These are phyloP conservation scores for Nakazawaea ishiwadae DNA, from an alignment of 805 yeast genomes.

Conservation along the genomic window DNA sequence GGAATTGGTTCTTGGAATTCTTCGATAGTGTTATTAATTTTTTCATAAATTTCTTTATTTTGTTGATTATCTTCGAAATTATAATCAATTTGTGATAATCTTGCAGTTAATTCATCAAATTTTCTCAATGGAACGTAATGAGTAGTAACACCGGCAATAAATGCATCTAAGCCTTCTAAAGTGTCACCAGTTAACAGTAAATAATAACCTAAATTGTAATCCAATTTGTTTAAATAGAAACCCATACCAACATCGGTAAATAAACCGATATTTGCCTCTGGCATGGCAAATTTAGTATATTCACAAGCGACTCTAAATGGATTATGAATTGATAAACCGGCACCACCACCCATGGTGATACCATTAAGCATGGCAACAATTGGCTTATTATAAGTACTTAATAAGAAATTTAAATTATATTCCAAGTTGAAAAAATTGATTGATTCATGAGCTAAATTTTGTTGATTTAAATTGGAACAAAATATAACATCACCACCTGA, in stretches of 20 bases:
- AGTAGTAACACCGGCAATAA: slow-evolving; percentile 81
- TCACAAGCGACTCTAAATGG: slow-evolving; percentile 95
- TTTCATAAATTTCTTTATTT: slow-evolving; percentile 37
- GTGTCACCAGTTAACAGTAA: slow-evolving; percentile 83
- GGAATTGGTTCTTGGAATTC: slow-evolving; percentile 75
- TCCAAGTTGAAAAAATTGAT: slow-evolving; percentile 71
- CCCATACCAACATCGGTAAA: slow-evolving; percentile 95
- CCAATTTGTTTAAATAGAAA: slow-evolving; percentile 79
- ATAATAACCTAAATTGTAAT: slow-evolving; percentile 80
- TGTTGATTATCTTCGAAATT: slow-evolving; percentile 3
- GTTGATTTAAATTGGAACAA: slow-evolving; percentile 57
- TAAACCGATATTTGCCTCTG: slow-evolving; percentile 95
- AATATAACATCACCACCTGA: slow-evolving; percentile 96
- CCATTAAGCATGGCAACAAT: slow-evolving; percentile 85
- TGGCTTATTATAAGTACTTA: slow-evolving; percentile 85
- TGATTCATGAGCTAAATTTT: slow-evolving; percentile 42
- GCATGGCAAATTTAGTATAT: slow-evolving; percentile 91
- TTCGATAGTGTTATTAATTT: slow-evolving; percentile 70
- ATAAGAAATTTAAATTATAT: slow-evolving; percentile 72
- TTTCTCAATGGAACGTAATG: slow-evolving; percentile 76
- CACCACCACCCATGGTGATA: slow-evolving; percentile 97
- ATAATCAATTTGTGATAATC: slow-evolving; percentile 57
- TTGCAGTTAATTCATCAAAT: slow-evolving; percentile 53
- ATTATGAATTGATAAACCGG: slow-evolving; percentile 84
- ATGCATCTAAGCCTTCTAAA: slow-evolving; percentile 74